phyloP scores from a whole-genome alignment of 352 stramenopile species.

The Blastocystis sp. region DNA sequence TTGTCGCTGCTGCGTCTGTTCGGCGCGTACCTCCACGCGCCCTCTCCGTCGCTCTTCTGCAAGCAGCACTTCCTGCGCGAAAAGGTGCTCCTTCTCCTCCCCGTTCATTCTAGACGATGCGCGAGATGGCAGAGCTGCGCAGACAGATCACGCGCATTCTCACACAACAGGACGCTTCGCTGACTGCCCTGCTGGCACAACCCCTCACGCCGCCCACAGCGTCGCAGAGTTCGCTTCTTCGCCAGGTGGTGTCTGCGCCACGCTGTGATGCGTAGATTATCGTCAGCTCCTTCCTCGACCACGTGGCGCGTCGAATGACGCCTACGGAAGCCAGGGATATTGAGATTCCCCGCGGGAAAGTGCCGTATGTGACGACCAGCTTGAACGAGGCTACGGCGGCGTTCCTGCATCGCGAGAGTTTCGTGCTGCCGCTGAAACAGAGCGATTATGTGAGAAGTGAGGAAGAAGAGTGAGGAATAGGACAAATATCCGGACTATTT shows the following conservation, averaged over 20 bases:
- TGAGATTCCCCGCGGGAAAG: neutral
- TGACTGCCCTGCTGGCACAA: slow-evolving; percentile 52
- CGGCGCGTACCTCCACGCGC: slow-evolving; percentile 74
- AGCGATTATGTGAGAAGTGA: slow-evolving; percentile 51
- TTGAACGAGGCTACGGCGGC: slow-evolving; percentile 55
- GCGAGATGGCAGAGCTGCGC: slow-evolving; percentile 75
- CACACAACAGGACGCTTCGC: slow-evolving; percentile 26
- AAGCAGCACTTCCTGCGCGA: slow-evolving; percentile 73
- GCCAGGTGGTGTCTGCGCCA: slow-evolving; percentile 9
- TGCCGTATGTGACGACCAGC: slow-evolving; percentile 76
- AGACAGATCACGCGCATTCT: slow-evolving; percentile 74
- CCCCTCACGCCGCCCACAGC: slow-evolving; percentile 60
- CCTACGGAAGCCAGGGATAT: slow-evolving; percentile 70
- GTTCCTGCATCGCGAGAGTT: slow-evolving; percentile 75
- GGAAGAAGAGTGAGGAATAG: slow-evolving; percentile 5
- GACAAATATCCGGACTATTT: slow-evolving; percentile 73
- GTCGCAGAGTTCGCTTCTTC: slow-evolving; percentile 38
- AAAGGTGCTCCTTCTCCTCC: slow-evolving; percentile 23
- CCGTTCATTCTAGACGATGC: slow-evolving; percentile 59
- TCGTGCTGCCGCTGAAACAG: slow-evolving; percentile 63
- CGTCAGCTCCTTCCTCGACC: slow-evolving; percentile 73
- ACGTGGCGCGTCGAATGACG: slow-evolving; percentile 76
- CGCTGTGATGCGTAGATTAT: slow-evolving; percentile 37
- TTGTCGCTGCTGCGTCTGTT: slow-evolving; percentile 74
- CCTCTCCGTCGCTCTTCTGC: slow-evolving; percentile 73